These are phyloP conservation scores for Lithohypha guttulata DNA, from an alignment of 2,329 filamentous ascomycete species.

Conservation along the genomic window DNA sequence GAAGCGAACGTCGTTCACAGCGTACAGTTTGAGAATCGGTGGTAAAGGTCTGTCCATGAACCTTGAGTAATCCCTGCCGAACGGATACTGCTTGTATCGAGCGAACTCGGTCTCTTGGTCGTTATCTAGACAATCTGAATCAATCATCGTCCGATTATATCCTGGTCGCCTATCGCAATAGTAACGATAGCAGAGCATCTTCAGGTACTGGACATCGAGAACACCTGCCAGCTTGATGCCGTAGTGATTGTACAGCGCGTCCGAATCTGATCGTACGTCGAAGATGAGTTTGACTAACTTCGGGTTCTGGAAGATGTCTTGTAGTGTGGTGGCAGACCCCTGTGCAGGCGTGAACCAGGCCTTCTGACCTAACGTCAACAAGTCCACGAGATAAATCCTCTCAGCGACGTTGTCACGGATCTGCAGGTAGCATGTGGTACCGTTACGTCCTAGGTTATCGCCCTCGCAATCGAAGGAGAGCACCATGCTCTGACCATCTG, in stretches of 20 bases:
- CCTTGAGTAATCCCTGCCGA: too few species aligned
- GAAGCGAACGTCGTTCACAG: too few species aligned
- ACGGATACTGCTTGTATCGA: too few species aligned
- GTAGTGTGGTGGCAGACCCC: slow-evolving; percentile 23
- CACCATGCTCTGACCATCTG: too few species aligned
- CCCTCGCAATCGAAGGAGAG: not conserved
- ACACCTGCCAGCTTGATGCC: slow-evolving; percentile 33
- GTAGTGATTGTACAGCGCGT: slow-evolving; percentile 39
- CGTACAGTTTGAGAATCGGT: too few species aligned
- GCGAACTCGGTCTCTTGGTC: too few species aligned
- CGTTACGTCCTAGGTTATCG: not conserved
- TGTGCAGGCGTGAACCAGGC: not conserved
- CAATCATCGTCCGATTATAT: too few species aligned
- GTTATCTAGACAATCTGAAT: too few species aligned
- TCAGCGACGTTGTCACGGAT: not conserved
- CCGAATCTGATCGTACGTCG: slow-evolving; percentile 45
- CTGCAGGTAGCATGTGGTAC: not conserved
- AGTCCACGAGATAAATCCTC: not conserved
- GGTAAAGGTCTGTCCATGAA: too few species aligned
- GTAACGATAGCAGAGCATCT: too few species aligned
- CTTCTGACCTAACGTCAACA: not conserved
- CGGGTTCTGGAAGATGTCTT: slow-evolving; percentile 33
- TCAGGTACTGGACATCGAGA: slow-evolving; percentile 45
- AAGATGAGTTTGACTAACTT: slow-evolving; percentile 41
- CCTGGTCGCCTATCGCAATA: too few species aligned